Evolutionary conservation across 805 yeast genomes (phyloP), one percentile per base, ranked within the genome.

Genomic region (Saturnispora bothae): DNA sequence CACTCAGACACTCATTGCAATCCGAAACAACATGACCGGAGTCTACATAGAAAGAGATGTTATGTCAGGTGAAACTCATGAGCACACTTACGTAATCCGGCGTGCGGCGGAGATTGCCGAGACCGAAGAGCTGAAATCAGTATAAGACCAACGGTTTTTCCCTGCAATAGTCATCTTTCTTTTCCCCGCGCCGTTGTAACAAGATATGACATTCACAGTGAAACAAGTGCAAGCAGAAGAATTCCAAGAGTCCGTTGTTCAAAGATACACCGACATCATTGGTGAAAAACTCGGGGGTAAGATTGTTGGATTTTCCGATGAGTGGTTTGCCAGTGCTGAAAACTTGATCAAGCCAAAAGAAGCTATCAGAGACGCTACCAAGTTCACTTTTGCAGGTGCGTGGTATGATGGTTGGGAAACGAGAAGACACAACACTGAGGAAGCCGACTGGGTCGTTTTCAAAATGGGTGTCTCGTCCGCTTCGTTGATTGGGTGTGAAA

Each of bases 341-440:
- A 89, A 89, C 61, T 68, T 89, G 51, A 77, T 86, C 56, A 78
- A 83, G 53, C 88, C 95, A 28, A 69, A 68, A 33, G 70, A 78
- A 3, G 95, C 96, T 2, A 71, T 84, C 41, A 67, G 94, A 52
- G 94, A 85, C 50, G 79, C 82, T 9, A 80, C 86, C 21, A 69
- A 72, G 50, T 88, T 85, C 58, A 74, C 78, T 2, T 81, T 72
- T 43, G 73, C 88, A 3, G 97, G 97, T 36, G 95, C 95, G 4
- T 89, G 96, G 96, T 89, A 84, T 56, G 98, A 89, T 49, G 98
- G 98, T 17, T 89, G 97, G 97, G 97, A 89, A 60, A 89, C 97
- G 10, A 71, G 96, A 56, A 72, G 98, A 61, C 98, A 89, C 66
- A 89, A 89, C 59, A 62, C 74, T 1, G 83, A 67, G 39, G 84